Evolutionary conservation across 495 filamentous ascomycete genomes (phyloP).

Genomic region (Platismatia glauca): DNA sequence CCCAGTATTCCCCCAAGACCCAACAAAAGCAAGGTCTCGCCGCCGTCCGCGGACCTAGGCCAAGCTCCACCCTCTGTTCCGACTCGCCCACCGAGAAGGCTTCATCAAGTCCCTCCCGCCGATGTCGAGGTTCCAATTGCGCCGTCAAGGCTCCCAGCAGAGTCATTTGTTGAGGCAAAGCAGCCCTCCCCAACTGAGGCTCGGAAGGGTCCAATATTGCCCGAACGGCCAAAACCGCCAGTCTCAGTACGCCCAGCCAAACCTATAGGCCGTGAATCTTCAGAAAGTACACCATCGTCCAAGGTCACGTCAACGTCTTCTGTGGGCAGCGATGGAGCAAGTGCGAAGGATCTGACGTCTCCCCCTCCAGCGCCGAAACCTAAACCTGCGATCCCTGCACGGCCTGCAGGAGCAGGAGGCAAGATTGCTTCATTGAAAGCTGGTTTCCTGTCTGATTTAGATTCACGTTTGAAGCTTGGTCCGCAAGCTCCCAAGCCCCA

Average conservation of each 20-base stretch:
- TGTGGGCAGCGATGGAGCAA: slow-evolving; percentile 27
- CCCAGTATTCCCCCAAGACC: slow-evolving; percentile 36
- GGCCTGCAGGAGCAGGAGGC: slow-evolving; percentile 61
- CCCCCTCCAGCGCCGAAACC: slow-evolving; percentile 43
- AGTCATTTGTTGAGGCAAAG: slow-evolving; percentile 21
- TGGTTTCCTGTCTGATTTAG: slow-evolving; percentile 83
- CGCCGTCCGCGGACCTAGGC: slow-evolving; percentile 21
- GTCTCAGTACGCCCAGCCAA: slow-evolving; percentile 65
- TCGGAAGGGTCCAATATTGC: slow-evolving; percentile 46
- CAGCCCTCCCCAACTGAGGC: slow-evolving; percentile 37
- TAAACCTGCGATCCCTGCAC: slow-evolving; percentile 73
- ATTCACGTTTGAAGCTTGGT: slow-evolving; percentile 73
- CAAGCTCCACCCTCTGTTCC: slow-evolving; percentile 24
- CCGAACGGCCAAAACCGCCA: slow-evolving; percentile 71
- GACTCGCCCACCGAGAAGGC: slow-evolving; percentile 26
- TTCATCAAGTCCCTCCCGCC: slow-evolving; percentile 33
- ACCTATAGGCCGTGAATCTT: slow-evolving; percentile 33
- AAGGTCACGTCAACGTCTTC: slow-evolving; percentile 30
- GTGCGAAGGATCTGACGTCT: slow-evolving; percentile 29
- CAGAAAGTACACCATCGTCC: slow-evolving; percentile 32
- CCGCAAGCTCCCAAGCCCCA: slow-evolving; percentile 62
- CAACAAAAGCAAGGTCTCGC: slow-evolving; percentile 30
- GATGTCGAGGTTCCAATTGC: slow-evolving; percentile 26
- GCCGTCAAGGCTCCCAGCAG: slow-evolving; percentile 17
- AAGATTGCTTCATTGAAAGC: slow-evolving; percentile 89